These are phyloP conservation scores for Plectosphaerella cucumerina DNA, from an alignment of 2,329 filamentous ascomycete genomes.

Conservation along the genomic window DNA sequence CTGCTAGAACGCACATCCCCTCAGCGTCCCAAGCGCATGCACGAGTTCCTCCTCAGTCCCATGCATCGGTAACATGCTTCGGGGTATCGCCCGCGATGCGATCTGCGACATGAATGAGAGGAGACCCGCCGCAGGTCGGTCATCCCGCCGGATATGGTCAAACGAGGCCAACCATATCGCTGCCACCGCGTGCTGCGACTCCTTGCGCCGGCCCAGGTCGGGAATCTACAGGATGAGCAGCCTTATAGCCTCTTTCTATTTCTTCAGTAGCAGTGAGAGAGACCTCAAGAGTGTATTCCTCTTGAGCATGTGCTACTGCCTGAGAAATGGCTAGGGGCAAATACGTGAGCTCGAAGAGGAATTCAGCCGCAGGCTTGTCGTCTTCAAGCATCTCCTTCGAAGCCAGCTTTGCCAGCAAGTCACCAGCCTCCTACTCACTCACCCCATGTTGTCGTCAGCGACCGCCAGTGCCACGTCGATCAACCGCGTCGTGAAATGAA, in stretches of 20 bases:
- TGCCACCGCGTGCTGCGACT: constrained; percentile 27
- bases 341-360: constrained; percentile 22
- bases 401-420: constrained; percentile 1
- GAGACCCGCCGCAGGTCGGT: constrained; percentile 23
- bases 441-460: constrained; percentile 3
- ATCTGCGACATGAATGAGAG: constrained; percentile 36
- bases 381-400: neutral
- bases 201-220: constrained; percentile 24
- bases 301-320: constrained; percentile 35
- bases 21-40: neutral
- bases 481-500: neutral
- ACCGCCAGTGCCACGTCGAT: neutral
- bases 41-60: neutral
- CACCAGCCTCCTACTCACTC: neutral
- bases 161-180: constrained; percentile 37
- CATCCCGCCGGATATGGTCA: constrained; percentile 25
- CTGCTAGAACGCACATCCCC: neutral
- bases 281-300: constrained; percentile 23
- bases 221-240: constrained; percentile 28
- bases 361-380: neutral
- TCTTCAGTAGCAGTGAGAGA: constrained; percentile 23
- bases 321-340: constrained; percentile 34
- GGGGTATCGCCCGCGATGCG: neutral
- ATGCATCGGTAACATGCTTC: neutral
- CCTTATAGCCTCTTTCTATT: constrained; percentile 22